Evolutionary conservation across 352 stramenopile species (phyloP).

Genomic region (Aphanomyces cochlioides): DNA sequence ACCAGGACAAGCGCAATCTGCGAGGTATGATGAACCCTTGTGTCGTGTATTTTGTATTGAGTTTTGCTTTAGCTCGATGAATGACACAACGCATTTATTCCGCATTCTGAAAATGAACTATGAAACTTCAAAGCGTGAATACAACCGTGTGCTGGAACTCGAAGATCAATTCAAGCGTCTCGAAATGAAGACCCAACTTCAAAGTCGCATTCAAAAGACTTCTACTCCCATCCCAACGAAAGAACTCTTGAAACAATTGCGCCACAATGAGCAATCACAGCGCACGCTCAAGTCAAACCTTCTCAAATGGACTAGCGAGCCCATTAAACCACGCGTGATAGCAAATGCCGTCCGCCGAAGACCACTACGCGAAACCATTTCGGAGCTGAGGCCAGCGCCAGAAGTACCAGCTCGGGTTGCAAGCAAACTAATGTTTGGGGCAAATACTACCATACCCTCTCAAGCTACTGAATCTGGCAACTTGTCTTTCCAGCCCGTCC

Average conservation of each 20-base stretch:
- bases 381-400: neutral
- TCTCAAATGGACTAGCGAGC: conserved; percentile 1
- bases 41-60: neutral
- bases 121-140: conserved; percentile 22
- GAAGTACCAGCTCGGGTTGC: conserved; percentile 2
- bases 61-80: neutral
- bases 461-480: neutral
- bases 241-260: conserved; percentile 12
- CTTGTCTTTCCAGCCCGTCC: neutral
- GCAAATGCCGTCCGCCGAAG: neutral
- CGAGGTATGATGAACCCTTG: neutral
- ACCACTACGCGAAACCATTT: neutral
- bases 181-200: neutral
- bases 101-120: conserved; percentile 23
- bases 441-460: conserved; percentile 7
- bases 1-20: neutral
- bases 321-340: conserved; percentile 3
- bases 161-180: conserved; percentile 2
- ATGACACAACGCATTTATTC: conserved; percentile 4
- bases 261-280: neutral
- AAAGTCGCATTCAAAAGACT: neutral
- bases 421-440: conserved; percentile 20
- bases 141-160: conserved; percentile 21
- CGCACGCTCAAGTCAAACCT: neutral
- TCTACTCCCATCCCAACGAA: neutral